These are phyloP conservation scores for Acer yangbiense DNA, from an alignment of 345 rosid species.

Conservation along the genomic window DNA sequence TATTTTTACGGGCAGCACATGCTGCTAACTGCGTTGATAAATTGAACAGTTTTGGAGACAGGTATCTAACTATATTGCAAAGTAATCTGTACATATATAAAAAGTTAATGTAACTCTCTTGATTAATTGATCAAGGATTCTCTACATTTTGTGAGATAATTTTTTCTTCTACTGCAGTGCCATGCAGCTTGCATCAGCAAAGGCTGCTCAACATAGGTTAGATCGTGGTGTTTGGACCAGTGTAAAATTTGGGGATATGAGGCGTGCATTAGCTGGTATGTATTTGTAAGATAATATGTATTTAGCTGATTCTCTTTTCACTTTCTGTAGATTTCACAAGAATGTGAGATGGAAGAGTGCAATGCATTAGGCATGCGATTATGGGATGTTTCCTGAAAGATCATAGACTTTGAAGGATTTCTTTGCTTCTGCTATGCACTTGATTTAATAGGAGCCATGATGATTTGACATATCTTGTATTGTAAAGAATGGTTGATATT, in stretches of 20 bases:
- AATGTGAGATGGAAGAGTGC: neutral
- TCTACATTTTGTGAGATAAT: neutral
- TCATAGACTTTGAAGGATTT: neutral
- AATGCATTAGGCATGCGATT: neutral
- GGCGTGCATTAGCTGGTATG: constrained; percentile 62
- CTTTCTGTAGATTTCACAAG: neutral
- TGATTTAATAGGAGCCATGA: neutral
- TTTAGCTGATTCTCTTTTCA: neutral
- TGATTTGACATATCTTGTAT: neutral
- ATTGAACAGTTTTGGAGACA: constrained; percentile 36
- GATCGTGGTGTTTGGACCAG: constrained; percentile 61
- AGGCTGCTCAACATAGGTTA: constrained; percentile 56
- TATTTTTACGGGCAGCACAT: constrained; percentile 59
- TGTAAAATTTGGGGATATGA: constrained; percentile 56
- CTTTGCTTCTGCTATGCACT: neutral
- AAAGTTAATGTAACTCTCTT: neutral
- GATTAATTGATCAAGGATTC: neutral
- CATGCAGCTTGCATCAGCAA: constrained; percentile 60
- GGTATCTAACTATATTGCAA: constrained; percentile 33
- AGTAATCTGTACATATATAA: neutral
- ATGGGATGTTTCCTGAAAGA: neutral
- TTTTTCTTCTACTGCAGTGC: constrained; percentile 37
- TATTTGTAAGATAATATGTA: neutral
- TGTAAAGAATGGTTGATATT: neutral
- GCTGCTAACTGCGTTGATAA: constrained; percentile 51